A percentile compares a stretch with the other conserved stretches of the same genome.
phyloP scores from a whole-genome alignment of 345 rosid genomes.

The Cardiospermum halicacabum region DNA sequence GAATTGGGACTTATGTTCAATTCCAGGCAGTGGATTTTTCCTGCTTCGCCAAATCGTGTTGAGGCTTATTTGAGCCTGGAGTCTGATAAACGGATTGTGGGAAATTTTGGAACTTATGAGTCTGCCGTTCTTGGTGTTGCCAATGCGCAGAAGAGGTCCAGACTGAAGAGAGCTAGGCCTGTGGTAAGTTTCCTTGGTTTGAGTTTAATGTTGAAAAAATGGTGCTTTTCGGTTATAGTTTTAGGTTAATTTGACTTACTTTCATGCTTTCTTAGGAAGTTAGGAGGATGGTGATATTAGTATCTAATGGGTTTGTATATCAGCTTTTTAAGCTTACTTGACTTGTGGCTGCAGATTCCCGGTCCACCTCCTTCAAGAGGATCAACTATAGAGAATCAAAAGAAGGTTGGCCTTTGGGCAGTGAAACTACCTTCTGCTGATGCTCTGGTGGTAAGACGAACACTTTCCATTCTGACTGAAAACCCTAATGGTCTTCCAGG shows the following conservation, averaged over 20 bases:
- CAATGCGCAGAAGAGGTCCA: constrained; percentile 55
- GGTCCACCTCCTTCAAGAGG: constrained; percentile 67
- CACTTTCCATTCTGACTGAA: constrained; percentile 58
- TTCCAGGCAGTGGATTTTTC: constrained; percentile 71
- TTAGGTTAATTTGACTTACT: too few relatives aligned
- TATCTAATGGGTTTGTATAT: neutral
- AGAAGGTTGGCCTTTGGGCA: constrained; percentile 75
- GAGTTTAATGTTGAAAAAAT: neutral
- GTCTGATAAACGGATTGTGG: constrained; percentile 65
- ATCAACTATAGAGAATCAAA: constrained; percentile 53
- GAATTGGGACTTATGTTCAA: constrained; percentile 74
- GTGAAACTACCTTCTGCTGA: constrained; percentile 84
- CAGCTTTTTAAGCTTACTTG: neutral
- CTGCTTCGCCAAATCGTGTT: constrained; percentile 55
- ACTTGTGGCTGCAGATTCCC: constrained; percentile 59
- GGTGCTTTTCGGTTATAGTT: neutral
- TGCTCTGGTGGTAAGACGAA: constrained; percentile 67
- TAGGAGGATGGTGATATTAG: neutral
- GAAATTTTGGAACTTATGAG: constrained; percentile 75
- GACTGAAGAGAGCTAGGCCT: constrained; percentile 69
- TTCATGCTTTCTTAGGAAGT: neutral
- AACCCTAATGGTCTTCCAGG: constrained; percentile 73
- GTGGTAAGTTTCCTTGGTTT: constrained; percentile 33
- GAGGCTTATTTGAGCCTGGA: constrained; percentile 79
- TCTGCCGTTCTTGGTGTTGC: constrained; percentile 85